These are phyloP conservation scores for Fusarium penzigii DNA, from an alignment of 2,329 filamentous ascomycete genomes.

Conservation along the genomic window DNA sequence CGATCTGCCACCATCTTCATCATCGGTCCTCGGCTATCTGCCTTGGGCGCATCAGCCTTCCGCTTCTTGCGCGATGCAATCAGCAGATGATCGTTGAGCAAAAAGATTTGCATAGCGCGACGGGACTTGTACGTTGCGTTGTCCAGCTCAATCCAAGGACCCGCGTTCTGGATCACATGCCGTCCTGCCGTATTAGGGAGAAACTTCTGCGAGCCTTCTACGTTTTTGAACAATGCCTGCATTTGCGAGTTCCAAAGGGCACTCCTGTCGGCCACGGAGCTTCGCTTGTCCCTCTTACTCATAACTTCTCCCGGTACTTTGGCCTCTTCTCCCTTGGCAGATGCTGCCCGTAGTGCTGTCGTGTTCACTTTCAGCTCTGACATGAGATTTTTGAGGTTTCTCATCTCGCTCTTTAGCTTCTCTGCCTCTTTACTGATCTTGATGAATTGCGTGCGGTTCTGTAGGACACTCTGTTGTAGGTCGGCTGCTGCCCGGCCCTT, in stretches of 20 bases:
- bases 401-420: constrained; percentile 96
- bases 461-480: constrained; percentile 92
- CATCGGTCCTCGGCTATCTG: constrained; percentile 52
- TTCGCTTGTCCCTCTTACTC: constrained; percentile 79
- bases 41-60: constrained; percentile 66
- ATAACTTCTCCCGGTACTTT: constrained; percentile 54
- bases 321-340: constrained; percentile 51
- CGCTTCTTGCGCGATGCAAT: constrained; percentile 93
- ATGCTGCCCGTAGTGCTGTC: constrained; percentile 62
- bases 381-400: constrained; percentile 85
- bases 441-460: constrained; percentile 97
- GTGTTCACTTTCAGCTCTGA: constrained; percentile 84
- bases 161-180: constrained; percentile 90
- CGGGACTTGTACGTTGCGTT: constrained; percentile 96
- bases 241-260: constrained; percentile 70
- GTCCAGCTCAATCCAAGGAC: constrained; percentile 93
- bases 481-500: constrained; percentile 79
- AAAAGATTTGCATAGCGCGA: constrained; percentile 84
- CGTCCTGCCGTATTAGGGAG: constrained; percentile 87
- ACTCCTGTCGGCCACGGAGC: constrained; percentile 75
- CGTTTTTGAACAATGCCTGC: constrained; percentile 84
- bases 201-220: constrained; percentile 98
- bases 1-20: constrained; percentile 88
- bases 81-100: constrained; percentile 92
- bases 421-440: constrained; percentile 99